Evolutionary conservation across 2,329 filamentous ascomycete species (phyloP).

Genomic region (Cladophialophora immunda): DNA sequence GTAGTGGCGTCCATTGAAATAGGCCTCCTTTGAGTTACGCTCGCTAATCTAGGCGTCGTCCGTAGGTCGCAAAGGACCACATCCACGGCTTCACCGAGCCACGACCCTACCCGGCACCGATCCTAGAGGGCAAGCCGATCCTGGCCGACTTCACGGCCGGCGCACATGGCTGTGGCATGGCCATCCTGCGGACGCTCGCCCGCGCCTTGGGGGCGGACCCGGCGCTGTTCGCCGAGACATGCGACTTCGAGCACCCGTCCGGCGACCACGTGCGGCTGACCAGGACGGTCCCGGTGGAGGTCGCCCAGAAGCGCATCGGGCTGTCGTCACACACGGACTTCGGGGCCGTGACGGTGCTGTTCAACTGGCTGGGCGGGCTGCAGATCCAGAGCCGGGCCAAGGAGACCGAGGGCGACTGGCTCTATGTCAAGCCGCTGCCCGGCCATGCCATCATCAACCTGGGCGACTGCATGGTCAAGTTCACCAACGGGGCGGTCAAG

Average conservation of each 20-base stretch:
- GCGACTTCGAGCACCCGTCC: conserved; percentile 44
- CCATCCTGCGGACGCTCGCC: conserved; percentile 38
- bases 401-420: conserved; percentile 52
- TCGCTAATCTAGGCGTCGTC: too few species aligned
- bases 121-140: conserved; percentile 10
- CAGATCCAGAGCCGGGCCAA: conserved; percentile 47
- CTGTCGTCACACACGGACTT: conserved; percentile 45
- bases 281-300: conserved; percentile 36
- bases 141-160: conserved; percentile 27
- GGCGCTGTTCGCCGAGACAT: conserved; percentile 34
- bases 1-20: too few species aligned
- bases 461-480: conserved; percentile 53
- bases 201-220: conserved; percentile 33
- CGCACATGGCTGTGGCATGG: conserved; percentile 35
- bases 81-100: conserved; percentile 13
- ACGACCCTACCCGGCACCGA: conserved; percentile 7
- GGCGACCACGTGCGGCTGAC: conserved; percentile 63
- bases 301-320: conserved; percentile 38
- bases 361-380: conserved; percentile 43
- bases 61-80: conserved; percentile 9
- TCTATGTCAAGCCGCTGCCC: conserved; percentile 54
- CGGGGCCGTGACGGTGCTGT: conserved; percentile 46
- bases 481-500: conserved; percentile 52
- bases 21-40: too few species aligned
- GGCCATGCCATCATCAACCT: conserved; percentile 44